Base-by-base conservation (phyloP, 805 yeast genomes). In the Metschnikowia peoriensis region DNA sequence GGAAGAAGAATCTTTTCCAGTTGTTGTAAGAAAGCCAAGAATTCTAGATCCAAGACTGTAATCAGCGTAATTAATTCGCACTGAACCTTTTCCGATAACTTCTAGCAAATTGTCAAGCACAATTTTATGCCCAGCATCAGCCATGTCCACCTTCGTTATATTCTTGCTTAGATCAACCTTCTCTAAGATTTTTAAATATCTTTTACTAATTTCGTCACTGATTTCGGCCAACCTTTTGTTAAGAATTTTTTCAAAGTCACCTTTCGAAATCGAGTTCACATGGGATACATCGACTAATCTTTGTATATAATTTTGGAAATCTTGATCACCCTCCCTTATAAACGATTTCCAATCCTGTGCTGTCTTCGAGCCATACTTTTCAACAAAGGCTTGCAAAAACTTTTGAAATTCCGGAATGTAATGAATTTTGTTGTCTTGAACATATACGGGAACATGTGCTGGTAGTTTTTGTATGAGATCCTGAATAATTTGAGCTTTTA, bases 11-110 rank as follows among this genome's bases (percentile, higher is more conserved):
- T 48, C 52, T 12, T 47, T 41, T 4, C 65, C 57, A 1, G 64
- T 61, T n/a, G 64, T 56, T 8, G 78, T 74, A 27, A 74, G 60
- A 46, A 71, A 75, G 1, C 79, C 79, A 15, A 75, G 58, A 5
- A 74, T 71, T 46, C 78, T 58, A 0, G 77, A 56, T 2, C 77
- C 78, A 4, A 69, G 58, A 14, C 59, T 64, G 54, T 70, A 74
- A 48, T 71, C 75, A 7, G 78, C 78, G 54, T 69, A 75, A 53
- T 75, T 73, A 22, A 69, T 61, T 38, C 68, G 66, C n/a, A 67
- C 55, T 0, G 76, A 63, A 0, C 75, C 76, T 52, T 67, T 65
- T 41, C 71, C 57, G 41, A 71, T 61, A 1, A 66, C 51, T 8
- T 71, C 73, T 28, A 72, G 55, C 27, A 73, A 54, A 44, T 65